Evolutionary conservation across 2,329 filamentous ascomycete genomes (phyloP), one percentile per base, ranked within the genome.

Genomic region (Colletotrichum gloeosporioides): DNA sequence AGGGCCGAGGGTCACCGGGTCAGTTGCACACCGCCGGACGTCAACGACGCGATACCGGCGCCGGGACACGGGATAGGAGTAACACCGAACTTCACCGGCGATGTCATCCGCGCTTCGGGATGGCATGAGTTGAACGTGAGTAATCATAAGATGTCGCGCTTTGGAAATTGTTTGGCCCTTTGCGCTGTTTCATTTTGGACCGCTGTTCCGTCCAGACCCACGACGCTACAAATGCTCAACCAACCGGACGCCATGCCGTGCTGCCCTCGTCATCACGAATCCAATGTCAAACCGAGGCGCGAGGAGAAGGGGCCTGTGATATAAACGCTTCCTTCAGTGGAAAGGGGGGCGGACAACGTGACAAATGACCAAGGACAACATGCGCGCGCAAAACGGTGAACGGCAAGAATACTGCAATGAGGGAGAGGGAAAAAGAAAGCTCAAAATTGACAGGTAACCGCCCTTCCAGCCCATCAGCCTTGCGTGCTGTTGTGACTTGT

Each of bases 361-460:
- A 61, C 15, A 59, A 39, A 31, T 55, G 66, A 69, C 49, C 49
- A 15, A 29, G 53, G 66, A 29, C 22, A 22, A 29, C 22, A 22
- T 31, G 25, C 25, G 62, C n/a, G 61, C 49, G 53, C 16, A 69
- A 44, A 25, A 12, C n/a, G 32, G 29, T 18, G 57, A 63, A 31
- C 27, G 57, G 63, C 12, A 66, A 32, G 25, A 70, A 63, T 49
- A 63, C 34, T 63, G 39, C 29, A 34, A 49, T 32, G 49, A 55
- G 49, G 27, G 49, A 49, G 36, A 36, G n/a, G 22, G 22, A 62
- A 74, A 44, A 75, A 72, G 32, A 71, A 75, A 71, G 22, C 63
- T 67, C 15, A 16, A 70, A 69, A 69, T 72, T 61, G 61, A 69
- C 76, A 75, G 63, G 59, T 75, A 71, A 64, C 74, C 63, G 69